Conservation (phyloP, 2,329 filamentous ascomycete genomes). For the Fusarium citri region DNA sequence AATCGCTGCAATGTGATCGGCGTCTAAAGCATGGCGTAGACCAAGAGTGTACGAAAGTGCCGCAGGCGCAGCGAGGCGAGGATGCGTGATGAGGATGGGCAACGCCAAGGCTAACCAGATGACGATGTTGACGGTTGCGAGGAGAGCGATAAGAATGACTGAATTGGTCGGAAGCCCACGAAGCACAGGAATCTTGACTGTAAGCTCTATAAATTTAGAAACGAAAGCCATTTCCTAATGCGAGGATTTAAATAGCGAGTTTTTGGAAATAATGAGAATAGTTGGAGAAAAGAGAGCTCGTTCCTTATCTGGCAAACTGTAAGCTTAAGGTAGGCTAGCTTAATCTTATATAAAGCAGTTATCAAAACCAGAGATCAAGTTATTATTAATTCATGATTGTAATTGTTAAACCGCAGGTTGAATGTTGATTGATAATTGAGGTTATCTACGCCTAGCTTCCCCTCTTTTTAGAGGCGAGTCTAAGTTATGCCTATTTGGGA, state of each 20-base stretch:
- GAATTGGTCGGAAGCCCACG: background rate
- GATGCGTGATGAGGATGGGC: background rate
- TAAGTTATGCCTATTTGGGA: too few species aligned
- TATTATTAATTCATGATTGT: too few species aligned
- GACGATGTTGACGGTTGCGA: background rate
- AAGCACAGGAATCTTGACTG: background rate
- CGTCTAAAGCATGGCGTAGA: constrained; percentile 93
- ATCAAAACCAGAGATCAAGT: too few species aligned
- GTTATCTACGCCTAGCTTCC: too few species aligned
- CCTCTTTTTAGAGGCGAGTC: too few species aligned
- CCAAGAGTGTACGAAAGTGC: constrained; percentile 90
- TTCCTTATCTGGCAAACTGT: too few species aligned
- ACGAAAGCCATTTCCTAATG: background rate
- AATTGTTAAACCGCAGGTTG: too few species aligned
- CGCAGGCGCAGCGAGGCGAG: constrained; percentile 63
- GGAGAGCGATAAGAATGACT: background rate
- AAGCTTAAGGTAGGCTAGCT: too few species aligned
- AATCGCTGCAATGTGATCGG: constrained; percentile 89
- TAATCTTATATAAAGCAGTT: too few species aligned
- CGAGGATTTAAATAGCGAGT: background rate
- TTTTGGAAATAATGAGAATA: background rate
- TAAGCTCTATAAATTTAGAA: background rate
- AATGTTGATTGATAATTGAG: too few species aligned
- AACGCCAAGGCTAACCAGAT: background rate
- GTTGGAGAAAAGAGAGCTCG: too few species aligned